Percentiles rank a stretch among this genome's conserved stretches.
Evolutionary conservation across 2,329 filamentous ascomycete genomes (phyloP).

Genomic region (Akanthomyces dipterigenus): DNA sequence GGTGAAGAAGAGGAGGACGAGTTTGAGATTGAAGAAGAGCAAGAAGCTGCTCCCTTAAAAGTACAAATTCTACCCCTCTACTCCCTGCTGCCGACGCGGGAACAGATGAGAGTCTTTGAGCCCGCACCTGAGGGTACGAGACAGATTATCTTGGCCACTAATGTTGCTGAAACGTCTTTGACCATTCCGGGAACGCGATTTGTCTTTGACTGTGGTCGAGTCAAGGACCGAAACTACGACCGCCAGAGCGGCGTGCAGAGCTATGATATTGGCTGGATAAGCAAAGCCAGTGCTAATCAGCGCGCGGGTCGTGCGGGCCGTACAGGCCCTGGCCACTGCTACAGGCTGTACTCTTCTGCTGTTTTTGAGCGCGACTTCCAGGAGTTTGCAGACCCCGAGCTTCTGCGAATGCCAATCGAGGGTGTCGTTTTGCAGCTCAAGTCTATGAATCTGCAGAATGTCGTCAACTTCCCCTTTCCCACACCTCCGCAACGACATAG

Average conservation of each 20-base stretch:
- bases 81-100: constrained; percentile 81
- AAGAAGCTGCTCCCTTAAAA: constrained; percentile 53
- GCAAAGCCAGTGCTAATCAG: constrained; percentile 91
- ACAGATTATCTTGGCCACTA: constrained; percentile 85
- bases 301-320: constrained; percentile 88
- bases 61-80: constrained; percentile 92
- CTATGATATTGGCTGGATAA: constrained; percentile 94
- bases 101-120: constrained; percentile 88
- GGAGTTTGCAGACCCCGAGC: constrained; percentile 80
- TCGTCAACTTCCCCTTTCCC: constrained; percentile 93
- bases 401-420: constrained; percentile 86
- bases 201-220: constrained; percentile 88
- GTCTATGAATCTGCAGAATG: constrained; percentile 83
- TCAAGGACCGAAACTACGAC: constrained; percentile 89
- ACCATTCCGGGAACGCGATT: constrained; percentile 94
- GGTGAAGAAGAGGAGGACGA: constrained; percentile 56
- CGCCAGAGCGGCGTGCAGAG: constrained; percentile 86
- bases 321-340: constrained; percentile 94
- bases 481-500: constrained; percentile 75
- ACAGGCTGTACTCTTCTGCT: constrained; percentile 87
- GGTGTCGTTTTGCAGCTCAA: constrained; percentile 90
- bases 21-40: constrained; percentile 62
- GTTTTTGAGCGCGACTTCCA: constrained; percentile 87
- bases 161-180: constrained; percentile 93
- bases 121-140: constrained; percentile 74